A percentile compares a stretch with the other conserved stretches of the same genome.
Conservation (phyloP, 2,329 filamentous ascomycete genomes). For the Stagonosporopsis tanaceti region DNA sequence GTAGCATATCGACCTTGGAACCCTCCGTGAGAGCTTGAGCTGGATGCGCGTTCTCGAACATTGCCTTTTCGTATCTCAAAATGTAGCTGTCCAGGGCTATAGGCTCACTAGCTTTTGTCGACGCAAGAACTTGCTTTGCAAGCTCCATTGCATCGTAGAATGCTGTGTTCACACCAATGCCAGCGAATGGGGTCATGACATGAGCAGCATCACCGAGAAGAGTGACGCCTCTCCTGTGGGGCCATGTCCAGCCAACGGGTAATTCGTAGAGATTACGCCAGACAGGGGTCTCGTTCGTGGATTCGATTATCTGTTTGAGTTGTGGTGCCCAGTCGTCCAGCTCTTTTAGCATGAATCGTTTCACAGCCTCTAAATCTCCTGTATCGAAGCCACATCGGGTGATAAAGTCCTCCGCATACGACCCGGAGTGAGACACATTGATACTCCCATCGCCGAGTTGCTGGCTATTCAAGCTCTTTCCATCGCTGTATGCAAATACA, state of each 20-base stretch:
- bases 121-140: constrained; percentile 42
- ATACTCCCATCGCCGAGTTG: constrained; percentile 47
- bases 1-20: constrained; percentile 58
- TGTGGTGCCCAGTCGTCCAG: constrained; percentile 44
- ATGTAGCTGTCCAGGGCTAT: constrained; percentile 38
- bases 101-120: constrained; percentile 16
- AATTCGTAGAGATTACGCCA: constrained; percentile 51
- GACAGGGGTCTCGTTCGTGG: constrained; percentile 27
- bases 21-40: constrained; percentile 53
- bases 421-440: constrained; percentile 33
- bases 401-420: constrained; percentile 36
- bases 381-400: constrained; percentile 30
- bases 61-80: constrained; percentile 46
- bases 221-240: constrained; percentile 48
- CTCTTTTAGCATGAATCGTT: constrained; percentile 30
- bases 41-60: constrained; percentile 48
- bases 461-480: constrained; percentile 38
- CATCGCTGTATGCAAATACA: constrained; percentile 42
- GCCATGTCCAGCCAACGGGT: constrained; percentile 50
- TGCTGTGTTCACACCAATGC: constrained; percentile 51
- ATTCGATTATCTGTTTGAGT: constrained; percentile 36
- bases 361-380: constrained; percentile 27
- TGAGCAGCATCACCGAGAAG: constrained; percentile 54
- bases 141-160: constrained; percentile 49
- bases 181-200: constrained; percentile 49